These are phyloP conservation scores for Peribolospora kevripleyi DNA, from an alignment of 768 basidiomycete species.

Conservation along the genomic window DNA sequence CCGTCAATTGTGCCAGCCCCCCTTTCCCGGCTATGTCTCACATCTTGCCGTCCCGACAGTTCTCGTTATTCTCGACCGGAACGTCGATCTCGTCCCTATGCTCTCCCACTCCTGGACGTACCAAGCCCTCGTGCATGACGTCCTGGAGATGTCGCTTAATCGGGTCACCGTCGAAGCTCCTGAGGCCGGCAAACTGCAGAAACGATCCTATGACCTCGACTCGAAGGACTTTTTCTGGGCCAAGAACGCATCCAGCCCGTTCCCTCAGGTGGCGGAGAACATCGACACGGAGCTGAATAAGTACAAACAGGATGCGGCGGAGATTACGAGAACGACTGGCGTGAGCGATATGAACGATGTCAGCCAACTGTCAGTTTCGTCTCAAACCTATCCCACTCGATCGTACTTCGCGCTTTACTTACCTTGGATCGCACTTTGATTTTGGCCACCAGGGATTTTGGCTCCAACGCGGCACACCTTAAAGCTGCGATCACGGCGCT, in stretches of 20 bases:
- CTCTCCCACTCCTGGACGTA: constrained; percentile 97
- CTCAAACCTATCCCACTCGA: neutral
- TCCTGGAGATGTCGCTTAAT: constrained; percentile 88
- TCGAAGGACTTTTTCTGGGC: constrained; percentile 99
- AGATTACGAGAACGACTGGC: constrained; percentile 85
- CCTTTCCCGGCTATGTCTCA: constrained; percentile 11
- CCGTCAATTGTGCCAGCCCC: neutral
- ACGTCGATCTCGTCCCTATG: constrained; percentile 80
- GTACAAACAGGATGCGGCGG: constrained; percentile 87
- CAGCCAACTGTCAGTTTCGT: constrained; percentile 48
- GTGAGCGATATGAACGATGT: constrained; percentile 91
- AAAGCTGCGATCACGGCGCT: constrained; percentile 94
- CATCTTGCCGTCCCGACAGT: constrained; percentile 27
- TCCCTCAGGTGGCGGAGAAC: constrained; percentile 95
- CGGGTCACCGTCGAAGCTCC: constrained; percentile 54
- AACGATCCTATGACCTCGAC: constrained; percentile 76
- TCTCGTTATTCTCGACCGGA: constrained; percentile 76
- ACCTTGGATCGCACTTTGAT: neutral
- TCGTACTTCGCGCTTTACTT: neutral
- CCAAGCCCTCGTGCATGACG: constrained; percentile 91
- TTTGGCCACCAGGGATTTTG: constrained; percentile 40
- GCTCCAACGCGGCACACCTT: constrained; percentile 74
- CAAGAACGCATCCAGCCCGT: constrained; percentile 81
- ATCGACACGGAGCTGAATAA: constrained; percentile 76
- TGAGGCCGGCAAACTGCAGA: constrained; percentile 32